Conservation (phyloP, 208 protist species). For the Wallacemonas rigidus region DNA sequence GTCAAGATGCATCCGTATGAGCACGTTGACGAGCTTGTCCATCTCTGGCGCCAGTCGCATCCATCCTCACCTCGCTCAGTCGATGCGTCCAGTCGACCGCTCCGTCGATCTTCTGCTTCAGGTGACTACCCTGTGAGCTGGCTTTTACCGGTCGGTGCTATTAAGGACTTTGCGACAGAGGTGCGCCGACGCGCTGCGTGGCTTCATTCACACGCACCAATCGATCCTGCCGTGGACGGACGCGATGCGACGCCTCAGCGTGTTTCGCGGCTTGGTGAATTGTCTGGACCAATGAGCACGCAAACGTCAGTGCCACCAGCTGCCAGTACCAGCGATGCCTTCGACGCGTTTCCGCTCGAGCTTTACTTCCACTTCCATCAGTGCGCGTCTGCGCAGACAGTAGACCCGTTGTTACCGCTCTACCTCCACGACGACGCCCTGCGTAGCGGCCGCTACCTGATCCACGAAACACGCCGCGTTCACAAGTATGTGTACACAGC, state of each 20-base stretch:
- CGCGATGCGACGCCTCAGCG: too few relatives aligned
- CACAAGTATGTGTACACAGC: constrained; percentile 9
- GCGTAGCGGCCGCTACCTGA: not conserved
- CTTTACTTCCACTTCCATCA: constrained; percentile 16
- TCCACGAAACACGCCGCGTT: constrained; percentile 6
- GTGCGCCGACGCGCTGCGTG: constrained; percentile 1
- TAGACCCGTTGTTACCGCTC: not conserved
- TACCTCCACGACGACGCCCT: not conserved
- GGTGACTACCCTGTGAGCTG: constrained; percentile 12
- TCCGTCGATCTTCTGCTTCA: not conserved
- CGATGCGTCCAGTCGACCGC: not conserved
- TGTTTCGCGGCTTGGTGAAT: too few relatives aligned
- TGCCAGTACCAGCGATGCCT: not conserved
- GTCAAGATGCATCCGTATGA: constrained; percentile 14
- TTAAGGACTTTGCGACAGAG: constrained; percentile 8
- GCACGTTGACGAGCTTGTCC: not conserved
- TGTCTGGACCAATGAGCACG: too few relatives aligned
- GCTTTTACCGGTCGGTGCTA: constrained; percentile 9
- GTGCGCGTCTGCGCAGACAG: not conserved
- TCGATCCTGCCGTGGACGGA: too few relatives aligned
- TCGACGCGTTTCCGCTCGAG: constrained; percentile 6
- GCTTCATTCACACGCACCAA: not conserved
- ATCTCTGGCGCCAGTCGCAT: not conserved
- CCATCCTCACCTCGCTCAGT: not conserved
- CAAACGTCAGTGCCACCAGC: not conserved